Base-by-base conservation (phyloP, 2,329 filamentous ascomycete species). In the Cercospora janseana region DNA sequence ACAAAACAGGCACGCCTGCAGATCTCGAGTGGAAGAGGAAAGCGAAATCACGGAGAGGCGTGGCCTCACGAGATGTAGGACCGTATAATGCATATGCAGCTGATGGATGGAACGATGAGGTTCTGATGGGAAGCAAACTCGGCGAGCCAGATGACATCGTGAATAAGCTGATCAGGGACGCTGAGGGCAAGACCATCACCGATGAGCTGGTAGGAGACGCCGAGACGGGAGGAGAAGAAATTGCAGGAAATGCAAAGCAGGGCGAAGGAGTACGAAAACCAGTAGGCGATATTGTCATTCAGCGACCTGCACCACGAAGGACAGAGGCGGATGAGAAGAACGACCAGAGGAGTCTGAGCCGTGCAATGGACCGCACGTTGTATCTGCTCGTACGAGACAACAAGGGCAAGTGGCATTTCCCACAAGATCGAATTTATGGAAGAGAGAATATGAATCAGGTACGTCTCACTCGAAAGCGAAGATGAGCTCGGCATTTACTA, bases 11-110 rank as follows among this genome's bases (percentile, higher is more conserved):
- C 66, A 95, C 91, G 8, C 85, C 90, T 1, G 79, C 82, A 6
- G 87, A 91, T 59, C 76, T 89, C 43, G 91, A 96, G 73, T 97
- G 90, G 88, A 88, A 91, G 69, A 79, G 88, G 66, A 94, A 95
- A 73, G 80, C 88, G 56, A 77, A 78, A 61, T 85, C 88, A 67
- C 85, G 92, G 50, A 37, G 32, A 28, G 79, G 83, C 63, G 56
- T 87, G 6, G 80, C 89, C 5, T 86, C 88, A 38, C 83, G 88
- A 66, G 92, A 97, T 70, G 82, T 96, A 58, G 92, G 92, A 52
- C 76, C 81, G 44, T 96, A 95, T 76, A 83, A 86, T 63, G 86
- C 87, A 35, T 86, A 86, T 67, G 77, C 77, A 56, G 81, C 80
- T 20, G 75, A 83, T 55, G 85, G 83, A 4, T 98, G 93, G 93